Percentiles rank a stretch among this genome's conserved stretches.
phyloP scores from a whole-genome alignment of 2,329 filamentous ascomycete genomes.

The Neofusicoccum parvum region DNA sequence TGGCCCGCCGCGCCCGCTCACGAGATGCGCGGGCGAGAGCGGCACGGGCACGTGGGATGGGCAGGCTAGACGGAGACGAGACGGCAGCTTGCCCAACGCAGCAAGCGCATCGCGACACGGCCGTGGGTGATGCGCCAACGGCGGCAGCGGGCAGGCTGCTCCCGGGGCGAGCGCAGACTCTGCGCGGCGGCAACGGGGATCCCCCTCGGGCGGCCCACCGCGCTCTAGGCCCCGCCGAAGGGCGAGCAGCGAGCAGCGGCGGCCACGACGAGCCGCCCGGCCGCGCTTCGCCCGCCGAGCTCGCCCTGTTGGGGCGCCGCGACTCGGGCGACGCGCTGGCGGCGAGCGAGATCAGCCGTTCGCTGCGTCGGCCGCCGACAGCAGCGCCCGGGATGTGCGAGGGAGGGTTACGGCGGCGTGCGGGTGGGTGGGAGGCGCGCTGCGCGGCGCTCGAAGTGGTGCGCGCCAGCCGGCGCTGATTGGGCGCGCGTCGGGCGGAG shows the following conservation, averaged over 20 bases:
- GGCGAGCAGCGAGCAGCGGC: not conserved
- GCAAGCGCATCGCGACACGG: slow-evolving; percentile 4
- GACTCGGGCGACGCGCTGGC: not conserved
- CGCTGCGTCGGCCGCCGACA: not conserved
- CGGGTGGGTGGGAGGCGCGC: slow-evolving; percentile 6
- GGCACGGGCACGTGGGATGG: slow-evolving; percentile 11
- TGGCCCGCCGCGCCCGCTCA: slow-evolving; percentile 1
- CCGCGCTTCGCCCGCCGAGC: not conserved
- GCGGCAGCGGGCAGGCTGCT: slow-evolving; percentile 14
- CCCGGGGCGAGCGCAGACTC: slow-evolving; percentile 8
- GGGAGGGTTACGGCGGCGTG: not conserved
- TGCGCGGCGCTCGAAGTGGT: slow-evolving; percentile 11
- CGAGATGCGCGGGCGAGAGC: slow-evolving; percentile 1
- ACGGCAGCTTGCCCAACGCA: slow-evolving; percentile 6
- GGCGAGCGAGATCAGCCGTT: not conserved
- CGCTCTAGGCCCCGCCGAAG: slow-evolving; percentile 2
- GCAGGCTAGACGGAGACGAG: not conserved
- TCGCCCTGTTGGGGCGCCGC: not conserved
- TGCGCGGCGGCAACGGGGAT: slow-evolving; percentile 1
- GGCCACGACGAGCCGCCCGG: not conserved
- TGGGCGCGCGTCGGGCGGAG: slow-evolving; percentile 1
- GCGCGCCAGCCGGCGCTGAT: not conserved
- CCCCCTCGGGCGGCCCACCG: slow-evolving; percentile 3
- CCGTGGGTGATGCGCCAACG: slow-evolving; percentile 17
- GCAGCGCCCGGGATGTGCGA: not conserved